phyloP scores from a whole-genome alignment of 345 rosid species.

The Excoecaria agallocha region DNA sequence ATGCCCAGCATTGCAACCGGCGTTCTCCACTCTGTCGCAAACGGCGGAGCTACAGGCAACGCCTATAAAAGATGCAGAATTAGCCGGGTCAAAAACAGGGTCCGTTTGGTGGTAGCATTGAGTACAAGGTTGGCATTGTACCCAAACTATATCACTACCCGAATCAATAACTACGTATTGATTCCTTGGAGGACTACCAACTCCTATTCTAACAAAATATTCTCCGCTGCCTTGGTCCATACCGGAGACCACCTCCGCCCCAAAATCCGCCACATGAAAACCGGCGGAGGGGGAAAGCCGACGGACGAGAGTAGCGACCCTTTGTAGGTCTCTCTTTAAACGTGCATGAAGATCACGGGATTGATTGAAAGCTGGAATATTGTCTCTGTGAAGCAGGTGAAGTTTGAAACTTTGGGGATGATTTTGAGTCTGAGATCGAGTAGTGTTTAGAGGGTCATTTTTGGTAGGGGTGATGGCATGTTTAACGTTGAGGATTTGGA shows the following conservation, averaged over 20 bases:
- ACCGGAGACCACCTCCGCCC: constrained; percentile 90
- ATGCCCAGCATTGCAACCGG: constrained; percentile 71
- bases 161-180: constrained; percentile 93
- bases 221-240: constrained; percentile 97
- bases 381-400: constrained; percentile 69
- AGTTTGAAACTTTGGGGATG: constrained; percentile 16
- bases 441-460: constrained; percentile 22
- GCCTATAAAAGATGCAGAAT: constrained; percentile 64
- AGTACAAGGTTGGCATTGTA: constrained; percentile 90
- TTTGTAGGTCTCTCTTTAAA: constrained; percentile 53
- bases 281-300: constrained; percentile 33
- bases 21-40: constrained; percentile 68
- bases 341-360: constrained; percentile 55
- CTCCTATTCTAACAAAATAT: constrained; percentile 84
- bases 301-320: constrained; percentile 55
- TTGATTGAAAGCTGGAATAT: constrained; percentile 21
- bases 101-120: constrained; percentile 87
- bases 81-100: constrained; percentile 86
- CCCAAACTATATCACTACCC: constrained; percentile 98
- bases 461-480: constrained; percentile 33
- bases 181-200: constrained; percentile 80
- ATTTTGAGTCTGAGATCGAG: background rate
- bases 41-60: constrained; percentile 78
- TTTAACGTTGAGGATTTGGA: constrained; percentile 46
- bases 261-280: constrained; percentile 48